Percentiles rank a stretch among this genome's conserved stretches.
Evolutionary conservation across 768 basidiomycete genomes (phyloP).

Genomic region (Lepiota brunneoincarnata): DNA sequence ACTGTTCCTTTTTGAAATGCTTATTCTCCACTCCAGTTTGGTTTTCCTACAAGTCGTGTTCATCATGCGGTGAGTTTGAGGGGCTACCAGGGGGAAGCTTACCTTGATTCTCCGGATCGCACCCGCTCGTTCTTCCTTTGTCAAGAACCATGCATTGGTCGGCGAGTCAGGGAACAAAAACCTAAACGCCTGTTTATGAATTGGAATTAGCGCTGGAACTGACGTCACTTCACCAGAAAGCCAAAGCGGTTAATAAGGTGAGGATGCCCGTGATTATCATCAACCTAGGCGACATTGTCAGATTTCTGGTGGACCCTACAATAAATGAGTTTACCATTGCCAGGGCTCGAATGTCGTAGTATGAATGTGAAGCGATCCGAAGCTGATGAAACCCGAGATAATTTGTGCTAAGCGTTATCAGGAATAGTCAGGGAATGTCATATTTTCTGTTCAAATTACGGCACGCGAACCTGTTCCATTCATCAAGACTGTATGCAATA

Average conservation of each 20-base stretch:
- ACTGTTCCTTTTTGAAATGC: slow-evolving; percentile 79
- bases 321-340: slow-evolving; percentile 52
- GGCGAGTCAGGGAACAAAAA: slow-evolving; percentile 76
- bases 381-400: slow-evolving; percentile 65
- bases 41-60: slow-evolving; percentile 43
- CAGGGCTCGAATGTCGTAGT: slow-evolving; percentile 60
- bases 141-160: slow-evolving; percentile 73
- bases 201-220: background rate
- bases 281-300: slow-evolving; percentile 37
- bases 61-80: background rate
- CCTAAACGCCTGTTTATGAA: slow-evolving; percentile 28
- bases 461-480: slow-evolving; percentile 57
- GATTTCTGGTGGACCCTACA: background rate
- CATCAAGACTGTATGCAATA: slow-evolving; percentile 54
- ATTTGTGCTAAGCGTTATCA: slow-evolving; percentile 53
- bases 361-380: slow-evolving; percentile 61
- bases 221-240: slow-evolving; percentile 49
- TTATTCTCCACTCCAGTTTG: slow-evolving; percentile 86
- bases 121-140: slow-evolving; percentile 55
- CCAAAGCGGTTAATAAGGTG: slow-evolving; percentile 48
- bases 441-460: too few species aligned
- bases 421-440: background rate
- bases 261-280: slow-evolving; percentile 68
- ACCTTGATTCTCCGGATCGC: slow-evolving; percentile 69
- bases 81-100: background rate